Evolutionary conservation across 2,329 filamentous ascomycete genomes (phyloP).

Genomic region (Didymosphaeria variabile): DNA sequence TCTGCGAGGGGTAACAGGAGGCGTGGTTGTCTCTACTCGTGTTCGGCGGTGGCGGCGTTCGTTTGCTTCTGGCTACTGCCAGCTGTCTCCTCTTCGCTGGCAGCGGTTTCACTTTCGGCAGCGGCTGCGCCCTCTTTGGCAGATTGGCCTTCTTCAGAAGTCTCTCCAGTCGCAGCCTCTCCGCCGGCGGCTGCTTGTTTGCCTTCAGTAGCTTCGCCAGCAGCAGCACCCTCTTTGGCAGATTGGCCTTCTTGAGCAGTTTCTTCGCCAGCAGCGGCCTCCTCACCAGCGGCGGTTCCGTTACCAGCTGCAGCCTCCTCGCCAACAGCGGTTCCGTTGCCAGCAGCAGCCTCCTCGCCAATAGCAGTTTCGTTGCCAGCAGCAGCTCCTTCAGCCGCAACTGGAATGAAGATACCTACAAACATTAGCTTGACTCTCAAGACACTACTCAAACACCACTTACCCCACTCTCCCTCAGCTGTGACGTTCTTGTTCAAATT

Average conservation of each 20-base stretch:
- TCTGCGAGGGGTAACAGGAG: background rate
- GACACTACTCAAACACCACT: conserved; percentile 1
- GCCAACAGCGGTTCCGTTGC: background rate
- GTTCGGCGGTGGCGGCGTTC: background rate
- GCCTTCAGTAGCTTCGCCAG: background rate
- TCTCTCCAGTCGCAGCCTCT: background rate
- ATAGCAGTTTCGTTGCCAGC: background rate
- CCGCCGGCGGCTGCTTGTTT: background rate
- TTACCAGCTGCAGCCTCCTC: background rate
- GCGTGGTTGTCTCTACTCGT: background rate
- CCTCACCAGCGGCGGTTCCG: background rate
- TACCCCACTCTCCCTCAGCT: conserved; percentile 35
- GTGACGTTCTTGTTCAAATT: conserved; percentile 36
- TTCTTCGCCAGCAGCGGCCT: background rate
- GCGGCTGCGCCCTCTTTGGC: background rate
- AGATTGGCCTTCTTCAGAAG: background rate
- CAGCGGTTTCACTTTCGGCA: background rate
- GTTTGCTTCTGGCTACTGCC: background rate
- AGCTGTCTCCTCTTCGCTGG: background rate
- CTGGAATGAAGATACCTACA: background rate
- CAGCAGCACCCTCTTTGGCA: background rate
- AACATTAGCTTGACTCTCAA: background rate
- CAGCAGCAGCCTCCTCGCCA: background rate
- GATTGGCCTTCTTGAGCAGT: background rate
- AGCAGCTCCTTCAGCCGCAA: background rate